These are phyloP conservation scores for Pelargonium nanum DNA, from an alignment of 345 rosid genomes.

Conservation along the genomic window DNA sequence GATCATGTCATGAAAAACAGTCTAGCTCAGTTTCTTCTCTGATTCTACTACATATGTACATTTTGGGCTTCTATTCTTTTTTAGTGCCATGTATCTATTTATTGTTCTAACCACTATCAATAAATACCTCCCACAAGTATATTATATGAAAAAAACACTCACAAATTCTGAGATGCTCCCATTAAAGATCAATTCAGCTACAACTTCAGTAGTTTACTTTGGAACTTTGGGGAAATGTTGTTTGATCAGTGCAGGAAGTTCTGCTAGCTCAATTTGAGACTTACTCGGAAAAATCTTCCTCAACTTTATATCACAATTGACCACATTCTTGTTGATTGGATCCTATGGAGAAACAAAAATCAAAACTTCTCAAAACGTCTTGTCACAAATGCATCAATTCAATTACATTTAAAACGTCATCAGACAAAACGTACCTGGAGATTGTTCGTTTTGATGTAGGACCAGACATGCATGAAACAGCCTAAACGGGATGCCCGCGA, in stretches of 20 bases:
- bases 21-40: not conserved
- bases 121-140: not conserved
- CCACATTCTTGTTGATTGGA: constrained; percentile 68
- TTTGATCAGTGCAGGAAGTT: constrained; percentile 76
- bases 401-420: not conserved
- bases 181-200: no score
- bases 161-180: no score
- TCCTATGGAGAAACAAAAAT: constrained; percentile 32
- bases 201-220: constrained; percentile 29
- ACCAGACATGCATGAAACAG: constrained; percentile 83
- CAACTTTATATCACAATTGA: constrained; percentile 69
- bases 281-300: constrained; percentile 64
- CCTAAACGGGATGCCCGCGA: constrained; percentile 85
- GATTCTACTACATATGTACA: not conserved
- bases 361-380: not conserved
- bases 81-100: not conserved
- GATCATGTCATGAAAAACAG: not conserved
- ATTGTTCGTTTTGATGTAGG: constrained; percentile 76
- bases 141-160: no score
- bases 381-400: not conserved
- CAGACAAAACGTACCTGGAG: constrained; percentile 47
- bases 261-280: constrained; percentile 62
- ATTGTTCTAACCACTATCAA: not conserved
- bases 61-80: not conserved
- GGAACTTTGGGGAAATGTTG: constrained; percentile 64